phyloP scores from a whole-genome alignment of 345 rosid species.

The Bruguiera sexangula region DNA sequence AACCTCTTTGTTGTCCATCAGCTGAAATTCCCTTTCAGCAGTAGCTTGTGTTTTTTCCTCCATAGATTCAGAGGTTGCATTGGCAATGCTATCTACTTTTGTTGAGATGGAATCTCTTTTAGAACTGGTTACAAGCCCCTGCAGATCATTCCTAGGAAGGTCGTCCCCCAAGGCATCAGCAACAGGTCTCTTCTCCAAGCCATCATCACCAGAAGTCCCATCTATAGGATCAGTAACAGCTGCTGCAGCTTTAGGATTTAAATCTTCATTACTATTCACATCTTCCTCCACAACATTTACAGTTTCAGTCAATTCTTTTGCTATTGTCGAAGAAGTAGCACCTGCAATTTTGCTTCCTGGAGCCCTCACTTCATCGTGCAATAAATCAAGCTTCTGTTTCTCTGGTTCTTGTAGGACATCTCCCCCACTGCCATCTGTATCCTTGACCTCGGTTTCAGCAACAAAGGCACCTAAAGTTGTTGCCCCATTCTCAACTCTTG shows the following conservation, averaged over 20 bases:
- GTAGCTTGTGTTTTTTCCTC: conserved; percentile 23
- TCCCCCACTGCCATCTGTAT: conserved; percentile 10
- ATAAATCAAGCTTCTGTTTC: conserved; percentile 7
- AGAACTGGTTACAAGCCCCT: conserved; percentile 12
- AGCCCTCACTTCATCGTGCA: conserved; percentile 6
- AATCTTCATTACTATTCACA: conserved; percentile 5
- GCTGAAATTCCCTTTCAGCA: conserved; percentile 21
- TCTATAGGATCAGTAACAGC: background rate
- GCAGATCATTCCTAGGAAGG: background rate
- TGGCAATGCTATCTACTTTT: conserved; percentile 18
- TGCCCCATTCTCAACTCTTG: conserved; percentile 19
- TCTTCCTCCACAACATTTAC: conserved; percentile 11
- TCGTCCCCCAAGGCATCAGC: background rate
- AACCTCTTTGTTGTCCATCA: conserved; percentile 25
- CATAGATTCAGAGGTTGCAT: conserved; percentile 13
- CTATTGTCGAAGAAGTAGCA: conserved; percentile 7
- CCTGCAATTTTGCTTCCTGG: conserved; percentile 8
- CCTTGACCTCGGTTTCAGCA: conserved; percentile 12
- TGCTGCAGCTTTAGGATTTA: conserved; percentile 13
- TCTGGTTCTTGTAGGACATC: conserved; percentile 15
- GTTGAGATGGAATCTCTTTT: conserved; percentile 16
- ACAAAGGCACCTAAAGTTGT: background rate
- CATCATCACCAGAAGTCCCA: background rate
- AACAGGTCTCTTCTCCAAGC: background rate
- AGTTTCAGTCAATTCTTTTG: conserved; percentile 12